phyloP scores from a whole-genome alignment of 441 rosid species.

The Capsella rubella region DNA sequence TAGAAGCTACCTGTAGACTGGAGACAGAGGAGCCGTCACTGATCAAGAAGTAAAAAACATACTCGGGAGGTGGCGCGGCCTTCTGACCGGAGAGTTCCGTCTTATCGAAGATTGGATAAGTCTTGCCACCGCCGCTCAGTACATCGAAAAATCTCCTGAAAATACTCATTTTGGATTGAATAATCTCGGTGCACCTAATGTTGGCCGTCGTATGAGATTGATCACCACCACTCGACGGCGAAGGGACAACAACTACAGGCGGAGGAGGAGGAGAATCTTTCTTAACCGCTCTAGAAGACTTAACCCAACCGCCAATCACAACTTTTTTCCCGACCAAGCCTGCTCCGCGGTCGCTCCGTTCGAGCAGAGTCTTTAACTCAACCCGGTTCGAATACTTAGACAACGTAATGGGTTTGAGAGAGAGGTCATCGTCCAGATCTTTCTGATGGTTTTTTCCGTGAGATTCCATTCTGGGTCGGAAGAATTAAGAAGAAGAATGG shows the following conservation, averaged over 20 bases:
- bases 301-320: constrained; percentile 93
- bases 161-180: constrained; percentile 71
- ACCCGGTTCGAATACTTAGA: constrained; percentile 74
- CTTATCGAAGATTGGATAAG: constrained; percentile 50
- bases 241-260: constrained; percentile 5
- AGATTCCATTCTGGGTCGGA: constrained; percentile 46
- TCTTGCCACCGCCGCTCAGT: constrained; percentile 54
- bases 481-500: not conserved
- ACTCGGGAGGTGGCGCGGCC: constrained; percentile 42
- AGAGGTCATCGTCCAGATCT: not conserved
- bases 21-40: constrained; percentile 79
- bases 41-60: constrained; percentile 51
- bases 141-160: constrained; percentile 66
- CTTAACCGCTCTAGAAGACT: constrained; percentile 63
- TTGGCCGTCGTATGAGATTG: constrained; percentile 42
- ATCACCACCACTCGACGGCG: constrained; percentile 30
- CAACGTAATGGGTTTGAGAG: constrained; percentile 20
- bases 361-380: constrained; percentile 59
- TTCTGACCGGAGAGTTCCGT: constrained; percentile 45
- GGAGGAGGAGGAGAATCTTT: constrained; percentile 46
- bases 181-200: constrained; percentile 66
- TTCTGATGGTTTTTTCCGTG: constrained; percentile 37
- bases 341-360: constrained; percentile 55
- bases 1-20: constrained; percentile 59
- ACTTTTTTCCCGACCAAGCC: constrained; percentile 58